Conservation (phyloP, 495 filamentous ascomycete genomes). For the Pseudoneurospora amorphoporcata region DNA sequence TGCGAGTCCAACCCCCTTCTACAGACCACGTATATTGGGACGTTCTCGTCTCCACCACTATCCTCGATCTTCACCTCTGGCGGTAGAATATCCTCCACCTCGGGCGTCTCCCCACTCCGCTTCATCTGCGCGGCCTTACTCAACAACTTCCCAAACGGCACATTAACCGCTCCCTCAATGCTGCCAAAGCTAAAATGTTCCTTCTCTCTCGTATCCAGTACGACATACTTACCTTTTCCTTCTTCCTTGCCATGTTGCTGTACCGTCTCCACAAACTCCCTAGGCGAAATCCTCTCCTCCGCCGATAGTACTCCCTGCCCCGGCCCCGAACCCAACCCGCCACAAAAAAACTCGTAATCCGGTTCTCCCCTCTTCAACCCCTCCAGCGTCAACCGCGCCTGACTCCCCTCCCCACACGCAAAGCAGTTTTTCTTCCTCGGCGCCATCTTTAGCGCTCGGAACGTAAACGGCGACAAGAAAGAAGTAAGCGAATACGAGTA, state of each 20-base stretch:
- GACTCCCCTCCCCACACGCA: constrained; percentile 52
- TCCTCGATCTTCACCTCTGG: neutral
- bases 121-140: constrained; percentile 13
- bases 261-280: constrained; percentile 35
- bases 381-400: constrained; percentile 47
- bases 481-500: constrained; percentile 47
- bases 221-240: constrained; percentile 30
- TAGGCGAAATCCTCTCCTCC: constrained; percentile 52
- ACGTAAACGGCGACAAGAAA: constrained; percentile 42
- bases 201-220: constrained; percentile 76
- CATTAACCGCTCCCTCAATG: constrained; percentile 62
- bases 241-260: neutral
- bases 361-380: constrained; percentile 51
- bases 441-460: constrained; percentile 64
- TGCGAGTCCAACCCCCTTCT: constrained; percentile 86
- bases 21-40: constrained; percentile 67
- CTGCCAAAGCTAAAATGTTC: constrained; percentile 77
- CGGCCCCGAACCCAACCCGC: constrained; percentile 45
- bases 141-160: constrained; percentile 57
- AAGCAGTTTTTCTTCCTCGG: constrained; percentile 57
- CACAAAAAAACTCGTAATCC: constrained; percentile 77
- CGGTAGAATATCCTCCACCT: neutral
- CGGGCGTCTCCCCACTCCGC: constrained; percentile 8
- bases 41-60: constrained; percentile 7
- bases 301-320: constrained; percentile 79